Evolutionary conservation across 2,329 filamentous ascomycete species (phyloP), one percentile per base, ranked within the genome.

Genomic region (Pseudopyricularia javanii): DNA sequence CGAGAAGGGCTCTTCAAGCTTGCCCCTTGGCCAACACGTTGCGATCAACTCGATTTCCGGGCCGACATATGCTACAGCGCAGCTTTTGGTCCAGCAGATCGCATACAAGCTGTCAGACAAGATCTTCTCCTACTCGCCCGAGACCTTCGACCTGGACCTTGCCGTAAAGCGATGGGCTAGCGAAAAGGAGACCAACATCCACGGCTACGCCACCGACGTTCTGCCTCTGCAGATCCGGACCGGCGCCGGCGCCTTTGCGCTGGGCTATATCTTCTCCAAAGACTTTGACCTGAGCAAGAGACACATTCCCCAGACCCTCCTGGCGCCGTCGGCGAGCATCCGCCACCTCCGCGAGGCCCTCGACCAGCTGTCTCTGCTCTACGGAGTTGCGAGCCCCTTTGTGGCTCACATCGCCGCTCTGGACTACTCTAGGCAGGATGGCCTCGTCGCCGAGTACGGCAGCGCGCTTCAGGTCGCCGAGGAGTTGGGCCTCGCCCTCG

Each of bases 201-300:
- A 91, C 70, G 88, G 88, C 61, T 86, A 91, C 64, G 71, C 82
- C 56, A 91, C 93, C 49, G 74, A 82, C 14, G 81, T 97, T 48
- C 77, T 91, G 56, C 73, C 86, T 24, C 81, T 96, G 63, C 86
- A 98, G 74, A 94, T 91, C 45, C 80, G 93, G 52, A 81, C 86
- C 54, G 93, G 93, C 55, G 93, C 93, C 52, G 93, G 91, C 53
- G 83, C 87, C 58, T 86, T 97, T 64, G 90, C 93, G 22, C 79
- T 98, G 49, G 93, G 93, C 54, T 98, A 98, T 72, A 88, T 97
- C 67, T 98, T 97, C 76, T 96, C 91, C 56, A 88, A 89, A 63
- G 93, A 98, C 70, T 96, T 95, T 63, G 91, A 97, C 67, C 70
- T 95, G 62, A 82, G 80, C 73, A 96, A 93, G 77, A 83, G 91